Conservation (phyloP, 2,329 filamentous ascomycete species). For the Epichloe uncinata region DNA sequence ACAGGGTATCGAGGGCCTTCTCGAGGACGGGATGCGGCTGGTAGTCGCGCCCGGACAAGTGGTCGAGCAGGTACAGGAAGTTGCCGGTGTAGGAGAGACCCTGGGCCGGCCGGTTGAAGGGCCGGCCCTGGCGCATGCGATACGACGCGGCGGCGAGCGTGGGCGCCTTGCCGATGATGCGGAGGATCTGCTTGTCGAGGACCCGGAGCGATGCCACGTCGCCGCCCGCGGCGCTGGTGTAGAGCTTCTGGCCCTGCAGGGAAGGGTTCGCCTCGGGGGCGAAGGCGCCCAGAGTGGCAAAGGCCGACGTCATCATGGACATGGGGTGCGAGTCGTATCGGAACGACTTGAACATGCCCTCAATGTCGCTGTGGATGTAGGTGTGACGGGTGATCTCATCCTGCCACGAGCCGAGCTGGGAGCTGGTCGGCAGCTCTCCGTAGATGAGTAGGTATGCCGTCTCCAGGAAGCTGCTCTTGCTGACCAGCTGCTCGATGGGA, state of each 20-base stretch:
- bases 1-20: constrained; percentile 37
- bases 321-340: constrained; percentile 39
- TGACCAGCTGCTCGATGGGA: constrained; percentile 36
- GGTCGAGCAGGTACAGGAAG: constrained; percentile 39
- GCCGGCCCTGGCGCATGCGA: constrained; percentile 37
- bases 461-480: constrained; percentile 36
- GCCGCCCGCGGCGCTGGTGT: constrained; percentile 29
- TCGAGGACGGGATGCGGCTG: constrained; percentile 35
- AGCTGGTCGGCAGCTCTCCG: constrained; percentile 31
- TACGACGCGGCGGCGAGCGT: constrained; percentile 37
- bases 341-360: constrained; percentile 37
- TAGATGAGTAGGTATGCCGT: constrained; percentile 37
- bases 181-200: constrained; percentile 38
- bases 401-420: constrained; percentile 29
- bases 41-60: constrained; percentile 33
- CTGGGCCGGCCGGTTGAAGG: constrained; percentile 34
- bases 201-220: constrained; percentile 27
- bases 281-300: constrained; percentile 35
- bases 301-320: constrained; percentile 36
- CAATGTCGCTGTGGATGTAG: constrained; percentile 34
- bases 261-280: constrained; percentile 37
- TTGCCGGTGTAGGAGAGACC: constrained; percentile 41
- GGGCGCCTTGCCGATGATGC: constrained; percentile 37
- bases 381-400: constrained; percentile 38
- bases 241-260: constrained; percentile 35